Evolutionary conservation across 495 filamentous ascomycete species (phyloP).

Genomic region (Daldinia vernicosa): DNA sequence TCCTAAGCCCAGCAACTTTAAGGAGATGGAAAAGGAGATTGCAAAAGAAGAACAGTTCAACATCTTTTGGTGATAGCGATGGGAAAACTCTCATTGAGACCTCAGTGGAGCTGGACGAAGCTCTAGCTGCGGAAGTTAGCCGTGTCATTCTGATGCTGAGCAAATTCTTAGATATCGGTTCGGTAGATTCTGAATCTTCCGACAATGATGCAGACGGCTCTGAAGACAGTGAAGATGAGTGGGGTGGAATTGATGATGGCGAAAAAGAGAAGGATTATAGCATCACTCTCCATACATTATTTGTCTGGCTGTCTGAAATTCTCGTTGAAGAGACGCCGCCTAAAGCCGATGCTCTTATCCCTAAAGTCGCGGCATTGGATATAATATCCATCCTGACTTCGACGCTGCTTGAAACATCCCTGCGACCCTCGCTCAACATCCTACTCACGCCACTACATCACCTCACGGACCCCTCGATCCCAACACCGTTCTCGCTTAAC

Average conservation of each 20-base stretch:
- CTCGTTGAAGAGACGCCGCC: constrained; percentile 80
- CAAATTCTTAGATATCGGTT: constrained; percentile 47
- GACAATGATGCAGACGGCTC: constrained; percentile 46
- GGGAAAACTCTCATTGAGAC: not conserved
- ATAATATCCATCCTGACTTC: constrained; percentile 70
- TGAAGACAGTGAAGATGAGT: constrained; percentile 49
- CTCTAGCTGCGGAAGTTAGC: constrained; percentile 65
- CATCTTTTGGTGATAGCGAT: constrained; percentile 6
- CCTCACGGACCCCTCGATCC: constrained; percentile 80
- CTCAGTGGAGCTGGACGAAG: constrained; percentile 34
- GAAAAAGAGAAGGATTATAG: constrained; percentile 56
- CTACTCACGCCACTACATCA: constrained; percentile 85
- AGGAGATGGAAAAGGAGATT: constrained; percentile 48
- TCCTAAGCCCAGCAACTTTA: constrained; percentile 71
- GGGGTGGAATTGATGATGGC: constrained; percentile 54
- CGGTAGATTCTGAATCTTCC: constrained; percentile 40
- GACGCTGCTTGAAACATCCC: constrained; percentile 63
- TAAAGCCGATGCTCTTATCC: constrained; percentile 65
- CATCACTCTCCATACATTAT: constrained; percentile 71
- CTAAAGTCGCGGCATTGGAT: constrained; percentile 79
- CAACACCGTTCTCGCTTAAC: constrained; percentile 70
- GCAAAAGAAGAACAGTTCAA: constrained; percentile 24
- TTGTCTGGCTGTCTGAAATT: constrained; percentile 76
- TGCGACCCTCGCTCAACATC: constrained; percentile 67
- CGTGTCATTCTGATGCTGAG: constrained; percentile 58